phyloP scores from a whole-genome alignment of 1,284 basidiomycete genomes.

The Leucoagaricus sp. region DNA sequence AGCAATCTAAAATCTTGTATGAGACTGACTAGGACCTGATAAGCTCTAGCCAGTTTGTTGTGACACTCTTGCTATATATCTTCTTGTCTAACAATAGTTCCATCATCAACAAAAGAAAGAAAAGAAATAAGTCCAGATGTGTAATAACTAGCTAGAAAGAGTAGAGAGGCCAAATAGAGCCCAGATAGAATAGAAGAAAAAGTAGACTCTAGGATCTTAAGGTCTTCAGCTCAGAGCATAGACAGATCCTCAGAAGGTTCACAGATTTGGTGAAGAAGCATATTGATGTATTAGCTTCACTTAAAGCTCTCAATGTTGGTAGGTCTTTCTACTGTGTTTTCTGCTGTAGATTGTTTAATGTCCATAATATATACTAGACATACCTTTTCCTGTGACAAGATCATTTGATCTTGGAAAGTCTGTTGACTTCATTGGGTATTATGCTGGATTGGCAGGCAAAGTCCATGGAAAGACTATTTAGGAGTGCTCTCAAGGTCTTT shows the following conservation, averaged over 20 bases:
- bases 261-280: conserved; percentile 75
- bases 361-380: conserved; percentile 46
- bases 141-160: no score
- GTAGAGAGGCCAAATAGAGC: no score
- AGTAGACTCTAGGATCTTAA: no score
- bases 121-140: no score
- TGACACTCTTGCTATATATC: no score
- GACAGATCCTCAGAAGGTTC: conserved; percentile 66
- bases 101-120: no score
- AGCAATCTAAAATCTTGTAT: no score
- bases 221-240: conserved; percentile 61
- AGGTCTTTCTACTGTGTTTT: conserved; percentile 16
- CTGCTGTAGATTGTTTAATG: conserved; percentile 45
- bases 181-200: no score
- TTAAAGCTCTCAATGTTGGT: conserved; percentile 79
- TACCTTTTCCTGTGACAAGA: conserved; percentile 55
- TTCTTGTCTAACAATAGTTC: no score
- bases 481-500: conserved; percentile 26
- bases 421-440: conserved; percentile 35
- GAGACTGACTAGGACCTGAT: no score
- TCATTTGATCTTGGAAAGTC: conserved; percentile 26
- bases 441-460: conserved; percentile 61
- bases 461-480: conserved; percentile 63
- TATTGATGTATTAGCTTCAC: conserved; percentile 69
- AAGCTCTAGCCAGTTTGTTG: no score